Base-by-base conservation (phyloP, 2,329 filamentous ascomycete species). In the Aspergillus tamarii region DNA sequence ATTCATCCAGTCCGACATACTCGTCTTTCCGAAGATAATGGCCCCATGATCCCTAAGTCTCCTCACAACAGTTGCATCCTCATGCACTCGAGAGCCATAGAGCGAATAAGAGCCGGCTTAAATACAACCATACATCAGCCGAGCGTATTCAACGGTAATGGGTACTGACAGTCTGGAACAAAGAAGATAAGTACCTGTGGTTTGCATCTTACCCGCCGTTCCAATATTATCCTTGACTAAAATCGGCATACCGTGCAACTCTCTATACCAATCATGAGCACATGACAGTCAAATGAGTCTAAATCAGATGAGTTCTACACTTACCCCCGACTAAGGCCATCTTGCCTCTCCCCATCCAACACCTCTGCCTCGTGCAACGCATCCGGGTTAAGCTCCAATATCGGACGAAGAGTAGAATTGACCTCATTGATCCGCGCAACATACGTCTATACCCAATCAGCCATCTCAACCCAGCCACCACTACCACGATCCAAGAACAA, bases 201-300 rank as follows among this genome's bases (percentile, higher is more conserved):
- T 90, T 70, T 87, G 84, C 86, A 90, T 88, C 63, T 80, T 73
- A 70, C 90, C 88, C 2, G 77, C 73, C 0, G 88, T 90, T 16
- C 84, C 88, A 56, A 91, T 89, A 71, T 88, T 89, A 76, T 89
- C 85, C 74, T 91, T 91, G 76, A 91, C 81, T 6, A 90, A 76
- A 28, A 91, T 84, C 0, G 88, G 89, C 4, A 91, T 82, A 7
- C 89, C 88, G 71, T 91, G 87, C 0, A 90, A 78, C 2, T 86
- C 86, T 0, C 84, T 82, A 57, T 21, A 12, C 1, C n/a, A n/a
- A 23, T 1, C 14, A 23, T 36, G 19, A 54, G 52, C 21, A 34
- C 11, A 11, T 34, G 2, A 12, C 19, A 54, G 19, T 34, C 30
- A 54, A 10, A n/a, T 6, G 36, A 12, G 9, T 16, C 41, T 56